phyloP scores from a whole-genome alignment of 805 yeast genomes.

The Yamadazyma ubonensis region DNA sequence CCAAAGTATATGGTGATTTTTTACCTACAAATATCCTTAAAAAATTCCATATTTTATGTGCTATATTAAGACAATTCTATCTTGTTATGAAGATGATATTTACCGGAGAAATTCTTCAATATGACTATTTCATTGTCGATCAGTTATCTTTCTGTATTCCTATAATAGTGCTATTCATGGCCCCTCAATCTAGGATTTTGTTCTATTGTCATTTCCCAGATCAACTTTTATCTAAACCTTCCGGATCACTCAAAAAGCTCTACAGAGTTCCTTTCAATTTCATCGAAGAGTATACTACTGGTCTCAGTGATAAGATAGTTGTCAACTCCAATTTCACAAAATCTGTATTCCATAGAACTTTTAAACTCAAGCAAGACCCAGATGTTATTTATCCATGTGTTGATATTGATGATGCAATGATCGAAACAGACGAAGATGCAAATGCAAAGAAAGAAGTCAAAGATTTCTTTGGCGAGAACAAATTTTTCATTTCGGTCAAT shows the following conservation, averaged over 20 bases:
- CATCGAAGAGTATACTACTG: constrained; percentile 80
- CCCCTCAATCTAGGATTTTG: constrained; percentile 49
- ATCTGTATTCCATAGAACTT: constrained; percentile 63
- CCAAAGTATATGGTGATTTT: constrained; percentile 77
- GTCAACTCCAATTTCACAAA: constrained; percentile 89
- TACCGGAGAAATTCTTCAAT: constrained; percentile 46
- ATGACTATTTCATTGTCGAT: constrained; percentile 81
- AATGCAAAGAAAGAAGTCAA: constrained; percentile 31
- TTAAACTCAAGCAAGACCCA: constrained; percentile 46
- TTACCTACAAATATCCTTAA: constrained; percentile 71
- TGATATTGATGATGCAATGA: constrained; percentile 31
- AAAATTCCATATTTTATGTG: constrained; percentile 74
- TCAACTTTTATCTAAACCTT: constrained; percentile 62
- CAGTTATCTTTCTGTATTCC: constrained; percentile 87
- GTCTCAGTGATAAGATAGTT: constrained; percentile 71
- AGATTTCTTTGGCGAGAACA: constrained; percentile 32
- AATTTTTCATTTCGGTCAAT: constrained; percentile 71
- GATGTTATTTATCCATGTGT: constrained; percentile 81
- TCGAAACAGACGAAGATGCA: constrained; percentile 19
- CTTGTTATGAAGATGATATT: constrained; percentile 49
- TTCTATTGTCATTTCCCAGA: constrained; percentile 98
- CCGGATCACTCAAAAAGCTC: constrained; percentile 51
- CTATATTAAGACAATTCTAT: constrained; percentile 78
- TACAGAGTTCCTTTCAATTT: constrained; percentile 83
- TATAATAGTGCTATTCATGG: constrained; percentile 49